phyloP scores from a whole-genome alignment of 257 asterid species.

The Solanum paucissectum region DNA sequence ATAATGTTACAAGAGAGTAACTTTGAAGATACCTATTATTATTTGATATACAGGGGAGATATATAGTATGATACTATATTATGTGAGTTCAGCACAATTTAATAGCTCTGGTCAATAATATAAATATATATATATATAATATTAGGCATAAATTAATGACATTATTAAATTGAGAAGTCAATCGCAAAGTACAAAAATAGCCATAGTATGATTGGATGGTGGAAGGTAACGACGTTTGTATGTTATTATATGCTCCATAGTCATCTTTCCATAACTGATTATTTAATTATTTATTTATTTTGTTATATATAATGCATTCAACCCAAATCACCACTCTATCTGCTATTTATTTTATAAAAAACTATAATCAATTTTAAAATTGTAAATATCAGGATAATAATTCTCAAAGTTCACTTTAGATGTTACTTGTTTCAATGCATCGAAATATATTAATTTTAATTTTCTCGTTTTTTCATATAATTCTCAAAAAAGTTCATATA shows the following conservation, averaged over 20 bases:
- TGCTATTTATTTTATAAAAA: not conserved
- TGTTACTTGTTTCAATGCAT: not conserved
- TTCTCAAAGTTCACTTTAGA: not conserved
- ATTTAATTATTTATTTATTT: no score
- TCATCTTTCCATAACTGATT: not conserved
- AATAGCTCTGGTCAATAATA: no score
- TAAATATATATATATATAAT: no score
- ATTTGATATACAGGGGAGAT: not conserved
- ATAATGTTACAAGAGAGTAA: no score
- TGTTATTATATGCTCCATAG: no score
- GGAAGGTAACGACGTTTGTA: not conserved
- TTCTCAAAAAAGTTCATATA: no score
- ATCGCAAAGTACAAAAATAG: not conserved
- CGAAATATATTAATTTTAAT: not conserved
- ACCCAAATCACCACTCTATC: not conserved
- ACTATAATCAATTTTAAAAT: not conserved
- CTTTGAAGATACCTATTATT: not conserved
- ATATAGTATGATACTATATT: no score
- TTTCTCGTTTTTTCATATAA: not conserved
- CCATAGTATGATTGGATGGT: not conserved
- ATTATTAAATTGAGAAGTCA: not conserved
- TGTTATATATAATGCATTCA: not conserved
- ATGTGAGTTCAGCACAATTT: not conserved
- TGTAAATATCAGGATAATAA: not conserved
- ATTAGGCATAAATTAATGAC: not conserved